Percentiles rank a stretch among this genome's conserved stretches.
Evolutionary conservation across 2,329 filamentous ascomycete genomes (phyloP).

Genomic region (Sclerotinia nivalis): DNA sequence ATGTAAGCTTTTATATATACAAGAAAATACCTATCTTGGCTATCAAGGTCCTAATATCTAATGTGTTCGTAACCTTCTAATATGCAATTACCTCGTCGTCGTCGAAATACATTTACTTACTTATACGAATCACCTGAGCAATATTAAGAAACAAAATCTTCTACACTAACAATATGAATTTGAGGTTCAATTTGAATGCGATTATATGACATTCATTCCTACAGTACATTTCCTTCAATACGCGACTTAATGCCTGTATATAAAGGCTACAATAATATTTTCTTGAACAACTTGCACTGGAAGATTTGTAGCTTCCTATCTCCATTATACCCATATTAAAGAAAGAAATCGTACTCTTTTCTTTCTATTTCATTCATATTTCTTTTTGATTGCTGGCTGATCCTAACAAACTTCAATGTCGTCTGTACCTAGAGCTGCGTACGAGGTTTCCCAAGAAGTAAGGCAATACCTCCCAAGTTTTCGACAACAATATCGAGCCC

Average conservation of each 20-base stretch:
- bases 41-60: too few species aligned
- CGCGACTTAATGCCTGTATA: neutral
- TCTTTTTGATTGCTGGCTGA: neutral
- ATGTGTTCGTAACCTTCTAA: neutral
- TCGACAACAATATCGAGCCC: conserved; percentile 55
- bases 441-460: neutral
- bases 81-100: neutral
- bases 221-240: neutral
- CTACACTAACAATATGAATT: neutral
- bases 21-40: neutral
- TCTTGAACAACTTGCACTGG: neutral
- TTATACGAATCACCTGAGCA: neutral
- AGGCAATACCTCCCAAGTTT: conserved; percentile 3
- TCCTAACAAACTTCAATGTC: neutral
- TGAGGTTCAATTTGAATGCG: neutral
- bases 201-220: neutral
- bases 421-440: neutral
- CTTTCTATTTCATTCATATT: neutral
- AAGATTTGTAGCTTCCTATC: neutral
- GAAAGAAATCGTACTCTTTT: too few species aligned
- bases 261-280: conserved; percentile 7
- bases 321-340: neutral
- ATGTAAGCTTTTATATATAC: neutral
- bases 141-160: too few species aligned
- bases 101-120: neutral